These are phyloP conservation scores for Aspergillus heteromorphus DNA, from an alignment of 495 filamentous ascomycete species.

Conservation along the genomic window DNA sequence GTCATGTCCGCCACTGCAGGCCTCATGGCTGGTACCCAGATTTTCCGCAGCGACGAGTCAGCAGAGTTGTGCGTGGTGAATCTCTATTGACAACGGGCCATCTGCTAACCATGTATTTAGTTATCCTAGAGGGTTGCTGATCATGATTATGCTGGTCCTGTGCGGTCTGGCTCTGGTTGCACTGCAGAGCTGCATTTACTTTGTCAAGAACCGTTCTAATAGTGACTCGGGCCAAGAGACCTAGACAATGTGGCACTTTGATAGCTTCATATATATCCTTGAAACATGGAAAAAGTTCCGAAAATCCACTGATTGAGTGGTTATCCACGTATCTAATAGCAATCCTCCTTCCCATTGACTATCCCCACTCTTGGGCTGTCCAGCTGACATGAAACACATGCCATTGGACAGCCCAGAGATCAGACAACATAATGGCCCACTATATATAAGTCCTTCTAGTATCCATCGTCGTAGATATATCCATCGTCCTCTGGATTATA, in stretches of 20 bases:
- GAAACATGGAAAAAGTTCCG: too few species aligned
- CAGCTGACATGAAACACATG: too few species aligned
- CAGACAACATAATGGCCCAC: too few species aligned
- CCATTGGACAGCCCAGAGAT: too few species aligned
- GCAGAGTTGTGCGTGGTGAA: neutral
- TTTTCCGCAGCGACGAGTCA: slow-evolving; percentile 23
- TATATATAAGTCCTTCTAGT: too few species aligned
- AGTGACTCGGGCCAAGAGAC: neutral
- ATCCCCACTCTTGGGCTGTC: too few species aligned
- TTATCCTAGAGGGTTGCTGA: slow-evolving; percentile 19
- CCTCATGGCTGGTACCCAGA: slow-evolving; percentile 28
- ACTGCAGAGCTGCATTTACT: neutral
- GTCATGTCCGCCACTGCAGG: slow-evolving; percentile 29
- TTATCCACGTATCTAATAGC: too few species aligned
- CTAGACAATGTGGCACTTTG: neutral
- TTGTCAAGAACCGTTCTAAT: neutral
- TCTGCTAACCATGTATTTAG: neutral
- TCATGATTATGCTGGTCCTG: slow-evolving; percentile 20
- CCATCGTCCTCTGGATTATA: too few species aligned
- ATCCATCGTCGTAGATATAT: too few species aligned
- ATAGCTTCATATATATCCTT: neutral
- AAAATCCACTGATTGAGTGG: too few species aligned
- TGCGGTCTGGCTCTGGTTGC: slow-evolving; percentile 11
- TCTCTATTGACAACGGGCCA: neutral
- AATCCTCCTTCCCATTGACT: too few species aligned